phyloP scores from a whole-genome alignment of 2,329 filamentous ascomycete species.

The Madurella mycetomatis region DNA sequence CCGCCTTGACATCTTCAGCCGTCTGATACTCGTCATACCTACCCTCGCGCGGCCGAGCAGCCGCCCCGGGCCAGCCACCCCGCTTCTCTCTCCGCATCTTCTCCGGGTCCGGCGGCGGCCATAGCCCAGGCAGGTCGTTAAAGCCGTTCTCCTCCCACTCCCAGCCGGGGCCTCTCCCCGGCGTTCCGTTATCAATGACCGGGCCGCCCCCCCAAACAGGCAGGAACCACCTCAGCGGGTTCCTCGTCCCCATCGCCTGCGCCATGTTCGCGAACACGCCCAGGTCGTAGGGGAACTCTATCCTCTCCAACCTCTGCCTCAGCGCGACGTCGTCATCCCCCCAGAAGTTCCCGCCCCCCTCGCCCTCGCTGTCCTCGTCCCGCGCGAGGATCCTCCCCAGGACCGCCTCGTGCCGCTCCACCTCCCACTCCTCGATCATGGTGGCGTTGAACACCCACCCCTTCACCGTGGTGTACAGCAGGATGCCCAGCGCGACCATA shows the following conservation, averaged over 20 bases:
- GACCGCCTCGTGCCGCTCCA: slow-evolving; percentile 58
- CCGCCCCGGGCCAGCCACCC: slow-evolving; percentile 38
- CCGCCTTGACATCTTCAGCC: slow-evolving; percentile 44
- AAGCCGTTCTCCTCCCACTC: slow-evolving; percentile 72
- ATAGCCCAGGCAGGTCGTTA: slow-evolving; percentile 58
- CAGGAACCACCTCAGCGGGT: slow-evolving; percentile 63
- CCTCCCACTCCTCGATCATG: slow-evolving; percentile 77
- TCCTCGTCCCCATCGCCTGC: slow-evolving; percentile 69
- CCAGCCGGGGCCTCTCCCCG: slow-evolving; percentile 48
- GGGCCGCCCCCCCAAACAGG: slow-evolving; percentile 56
- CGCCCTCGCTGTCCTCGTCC: slow-evolving; percentile 15
- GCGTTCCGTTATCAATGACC: slow-evolving; percentile 33
- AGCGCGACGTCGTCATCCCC: slow-evolving; percentile 37
- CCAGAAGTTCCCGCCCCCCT: slow-evolving; percentile 28
- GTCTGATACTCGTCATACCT: slow-evolving; percentile 28
- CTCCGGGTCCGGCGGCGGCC: slow-evolving; percentile 62
- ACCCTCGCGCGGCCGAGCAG: slow-evolving; percentile 18
- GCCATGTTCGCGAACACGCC: slow-evolving; percentile 69
- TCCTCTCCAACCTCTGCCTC: slow-evolving; percentile 46
- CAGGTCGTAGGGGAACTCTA: slow-evolving; percentile 81
- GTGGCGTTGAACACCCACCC: slow-evolving; percentile 66
- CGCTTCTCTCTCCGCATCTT: slow-evolving; percentile 45
- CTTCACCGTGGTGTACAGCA: slow-evolving; percentile 59
- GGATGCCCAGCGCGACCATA: slow-evolving; percentile 57
- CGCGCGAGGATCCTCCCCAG: slow-evolving; percentile 36